A percentile compares a stretch with the other conserved stretches of the same genome.
Evolutionary conservation across 2,329 filamentous ascomycete genomes (phyloP).

Genomic region (Ceratocystis smalleyi): DNA sequence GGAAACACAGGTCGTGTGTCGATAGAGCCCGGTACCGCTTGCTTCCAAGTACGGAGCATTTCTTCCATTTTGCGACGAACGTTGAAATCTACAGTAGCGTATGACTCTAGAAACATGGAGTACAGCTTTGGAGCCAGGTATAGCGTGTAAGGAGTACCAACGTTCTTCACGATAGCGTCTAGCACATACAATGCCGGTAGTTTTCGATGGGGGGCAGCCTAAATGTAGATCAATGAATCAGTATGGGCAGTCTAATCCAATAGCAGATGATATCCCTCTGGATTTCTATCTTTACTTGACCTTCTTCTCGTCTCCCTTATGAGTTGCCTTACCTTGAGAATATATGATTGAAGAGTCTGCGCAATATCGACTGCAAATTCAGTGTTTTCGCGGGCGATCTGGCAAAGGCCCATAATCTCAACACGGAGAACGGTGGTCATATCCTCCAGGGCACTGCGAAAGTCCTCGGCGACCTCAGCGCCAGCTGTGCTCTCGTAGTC

Average conservation of each 20-base stretch:
- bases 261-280: neutral
- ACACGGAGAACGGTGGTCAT: conserved; percentile 79
- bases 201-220: conserved; percentile 82
- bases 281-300: neutral
- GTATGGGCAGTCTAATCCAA: neutral
- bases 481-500: conserved; percentile 15
- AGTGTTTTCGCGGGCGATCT: conserved; percentile 95
- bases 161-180: conserved; percentile 96
- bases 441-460: conserved; percentile 82
- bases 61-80: conserved; percentile 88
- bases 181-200: conserved; percentile 92
- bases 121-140: conserved; percentile 88
- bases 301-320: neutral
- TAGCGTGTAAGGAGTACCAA: conserved; percentile 90
- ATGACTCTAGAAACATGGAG: conserved; percentile 91
- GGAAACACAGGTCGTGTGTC: conserved; percentile 88
- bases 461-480: conserved; percentile 77
- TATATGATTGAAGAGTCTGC: conserved; percentile 77
- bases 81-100: conserved; percentile 67
- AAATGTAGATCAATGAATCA: conserved; percentile 18
- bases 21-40: conserved; percentile 83
- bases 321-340: conserved; percentile 62
- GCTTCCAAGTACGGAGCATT: conserved; percentile 96
- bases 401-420: conserved; percentile 92
- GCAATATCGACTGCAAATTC: conserved; percentile 91